Percentiles rank a stretch among this genome's conserved stretches.
phyloP scores from a whole-genome alignment of 805 yeast species.

The Pichia heedii region DNA sequence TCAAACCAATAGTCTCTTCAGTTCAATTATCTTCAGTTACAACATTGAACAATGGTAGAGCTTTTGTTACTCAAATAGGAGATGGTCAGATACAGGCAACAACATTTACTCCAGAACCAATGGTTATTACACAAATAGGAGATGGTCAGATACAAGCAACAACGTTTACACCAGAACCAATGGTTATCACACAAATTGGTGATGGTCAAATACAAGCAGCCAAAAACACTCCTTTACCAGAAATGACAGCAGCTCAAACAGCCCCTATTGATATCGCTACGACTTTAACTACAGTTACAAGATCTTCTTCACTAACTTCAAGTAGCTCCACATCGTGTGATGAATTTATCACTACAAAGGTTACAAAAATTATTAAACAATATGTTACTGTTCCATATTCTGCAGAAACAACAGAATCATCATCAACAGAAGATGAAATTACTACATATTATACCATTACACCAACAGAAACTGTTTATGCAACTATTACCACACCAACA shows the following conservation, averaged over 20 bases:
- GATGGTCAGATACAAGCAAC: conserved; percentile 36
- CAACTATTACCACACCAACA: conserved; percentile 20
- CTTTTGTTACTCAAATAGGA: conserved; percentile 35
- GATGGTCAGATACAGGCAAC: conserved; percentile 36
- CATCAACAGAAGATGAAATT: conserved; percentile 22
- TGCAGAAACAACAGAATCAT: conserved; percentile 5
- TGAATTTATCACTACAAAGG: conserved; percentile 3
- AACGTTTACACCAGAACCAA: background rate
- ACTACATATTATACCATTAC: conserved; percentile 22
- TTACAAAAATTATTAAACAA: conserved; percentile 12
- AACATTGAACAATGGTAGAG: conserved; percentile 13
- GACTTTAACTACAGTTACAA: conserved; percentile 1
- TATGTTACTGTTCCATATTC: conserved; percentile 4
- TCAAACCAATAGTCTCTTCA: conserved; percentile 39
- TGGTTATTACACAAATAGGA: conserved; percentile 35
- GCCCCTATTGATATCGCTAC: too few relatives aligned
- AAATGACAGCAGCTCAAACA: too few relatives aligned
- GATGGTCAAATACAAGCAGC: background rate
- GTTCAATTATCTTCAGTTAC: conserved; percentile 20
- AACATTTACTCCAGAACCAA: background rate
- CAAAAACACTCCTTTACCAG: too few relatives aligned
- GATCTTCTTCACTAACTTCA: conserved; percentile 2
- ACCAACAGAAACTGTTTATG: conserved; percentile 23
- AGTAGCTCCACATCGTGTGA: background rate
- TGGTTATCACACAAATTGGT: background rate